Evolutionary conservation across 1,284 basidiomycete species (phyloP), one percentile per base, ranked within the genome.

Genomic region (Acaromyces ingoldii): DNA sequence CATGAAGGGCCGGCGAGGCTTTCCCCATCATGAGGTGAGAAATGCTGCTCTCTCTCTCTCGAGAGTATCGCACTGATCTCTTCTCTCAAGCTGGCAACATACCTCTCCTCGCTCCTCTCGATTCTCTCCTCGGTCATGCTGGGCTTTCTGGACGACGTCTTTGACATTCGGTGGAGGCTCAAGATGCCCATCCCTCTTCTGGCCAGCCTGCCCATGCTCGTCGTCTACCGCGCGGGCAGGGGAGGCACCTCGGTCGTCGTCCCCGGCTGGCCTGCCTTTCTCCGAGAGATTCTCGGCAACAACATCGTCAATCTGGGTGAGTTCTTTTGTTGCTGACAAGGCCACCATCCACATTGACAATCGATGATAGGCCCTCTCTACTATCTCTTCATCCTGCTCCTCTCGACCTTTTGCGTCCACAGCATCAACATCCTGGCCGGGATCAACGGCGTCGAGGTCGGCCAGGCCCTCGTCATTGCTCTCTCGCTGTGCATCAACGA

Each of bases 361-460:
- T n/a, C n/a, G n/a, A n/a, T n/a, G 40, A 39, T 59, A 90, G 92
- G 91, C 1, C 89, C 89, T 0, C 77, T 97, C 13, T 98, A 98
- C 78, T 98, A 98, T 76, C 60, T 93, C 42, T 99, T 97, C 79
- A 96, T 99, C 86, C 84, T 89, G 5, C 79, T 97, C 30, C 81
- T 99, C 7, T 96, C 92, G 13, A 98, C 91, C 0, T 99, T 98
- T 76, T 86, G 90, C 55, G 97, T 92, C 11, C 98, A 99, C 78
- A 88, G 88, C 76, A 96, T 98, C 82, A 99, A 99, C 77, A 98
- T 99, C 65, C 84, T 99, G 6, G 95, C 93, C 2, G 95, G 95
- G 4, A 89, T 97, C 67, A 98, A 98, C 73, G 95, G 93, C 10
- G 86, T 95, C 1, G 95, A 99, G 79, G 77, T 75, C 2, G 84